phyloP scores from a whole-genome alignment of 179 eudicot species.

The Silene vulgaris region DNA sequence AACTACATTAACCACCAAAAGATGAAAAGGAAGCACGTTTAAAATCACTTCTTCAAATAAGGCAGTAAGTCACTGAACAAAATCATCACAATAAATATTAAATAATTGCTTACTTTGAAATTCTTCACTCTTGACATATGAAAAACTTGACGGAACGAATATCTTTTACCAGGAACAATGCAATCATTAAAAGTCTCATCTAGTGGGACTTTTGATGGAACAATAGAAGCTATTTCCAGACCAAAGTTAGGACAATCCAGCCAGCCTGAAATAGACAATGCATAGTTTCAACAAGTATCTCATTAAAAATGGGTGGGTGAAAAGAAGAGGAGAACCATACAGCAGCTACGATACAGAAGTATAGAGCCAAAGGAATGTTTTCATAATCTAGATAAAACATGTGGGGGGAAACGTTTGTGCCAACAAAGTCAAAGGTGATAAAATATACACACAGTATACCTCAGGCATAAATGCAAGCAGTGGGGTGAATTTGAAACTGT shows the following conservation, averaged over 20 bases:
- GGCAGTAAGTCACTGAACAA: background rate
- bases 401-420: background rate
- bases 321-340: background rate
- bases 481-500: background rate
- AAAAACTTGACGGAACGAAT: slow-evolving; percentile 45
- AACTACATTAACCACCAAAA: background rate
- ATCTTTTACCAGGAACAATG: slow-evolving; percentile 45
- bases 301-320: background rate
- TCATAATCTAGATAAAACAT: background rate
- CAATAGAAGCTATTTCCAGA: slow-evolving; percentile 31
- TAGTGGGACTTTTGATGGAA: slow-evolving; percentile 64
- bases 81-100: background rate
- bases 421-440: background rate
- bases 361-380: slow-evolving; percentile 5
- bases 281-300: slow-evolving; percentile 11
- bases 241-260: slow-evolving; percentile 44
- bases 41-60: background rate
- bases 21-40: background rate
- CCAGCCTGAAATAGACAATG: slow-evolving; percentile 34
- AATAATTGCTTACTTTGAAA: slow-evolving; percentile 35
- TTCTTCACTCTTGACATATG: slow-evolving; percentile 32
- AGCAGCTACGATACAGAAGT: background rate
- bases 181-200: slow-evolving; percentile 41
- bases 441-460: background rate
- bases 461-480: background rate